A percentile compares a stretch with the other conserved stretches of the same genome.
Evolutionary conservation across 2,329 filamentous ascomycete genomes (phyloP).

Genomic region (Venturia oleaginea): DNA sequence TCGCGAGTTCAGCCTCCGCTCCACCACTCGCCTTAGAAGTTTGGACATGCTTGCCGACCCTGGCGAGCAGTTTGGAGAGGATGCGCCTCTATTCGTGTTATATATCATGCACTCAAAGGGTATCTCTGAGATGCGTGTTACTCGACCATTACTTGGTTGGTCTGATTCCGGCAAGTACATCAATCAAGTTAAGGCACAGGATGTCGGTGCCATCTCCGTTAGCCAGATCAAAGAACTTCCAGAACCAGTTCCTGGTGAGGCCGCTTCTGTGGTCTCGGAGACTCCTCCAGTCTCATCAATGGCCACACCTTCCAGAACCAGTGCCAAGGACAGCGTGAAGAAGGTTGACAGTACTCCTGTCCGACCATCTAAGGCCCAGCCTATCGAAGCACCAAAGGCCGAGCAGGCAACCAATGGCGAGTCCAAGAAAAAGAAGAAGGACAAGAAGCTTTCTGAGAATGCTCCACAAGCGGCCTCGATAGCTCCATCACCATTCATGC

Average conservation of each 20-base stretch:
- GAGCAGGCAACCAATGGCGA: conserved; percentile 35
- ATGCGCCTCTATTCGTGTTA: conserved; percentile 78
- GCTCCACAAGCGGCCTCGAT: neutral
- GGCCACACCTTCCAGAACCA: neutral
- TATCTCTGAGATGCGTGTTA: conserved; percentile 38
- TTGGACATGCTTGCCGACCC: conserved; percentile 75
- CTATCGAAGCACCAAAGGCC: conserved; percentile 1
- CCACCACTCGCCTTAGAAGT: conserved; percentile 79
- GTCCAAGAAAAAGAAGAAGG: conserved; percentile 60
- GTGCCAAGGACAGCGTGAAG: neutral
- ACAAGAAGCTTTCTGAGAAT: conserved; percentile 19
- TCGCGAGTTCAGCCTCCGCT: conserved; percentile 84
- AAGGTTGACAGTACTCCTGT: conserved; percentile 7
- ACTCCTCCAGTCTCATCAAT: neutral
- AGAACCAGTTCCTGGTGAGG: conserved; percentile 4
- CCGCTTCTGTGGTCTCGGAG: conserved; percentile 1
- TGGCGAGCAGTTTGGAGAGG: conserved; percentile 31
- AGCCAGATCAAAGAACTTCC: conserved; percentile 46
- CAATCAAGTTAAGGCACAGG: conserved; percentile 64
- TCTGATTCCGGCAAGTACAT: conserved; percentile 82
- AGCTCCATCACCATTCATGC: neutral
- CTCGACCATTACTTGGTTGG: conserved; percentile 58
- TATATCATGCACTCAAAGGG: conserved; percentile 98
- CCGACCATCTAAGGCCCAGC: neutral
- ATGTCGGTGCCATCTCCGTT: conserved; percentile 65